These are phyloP conservation scores for Peronospora destructor DNA, from an alignment of 352 stramenopile genomes.

Conservation along the genomic window DNA sequence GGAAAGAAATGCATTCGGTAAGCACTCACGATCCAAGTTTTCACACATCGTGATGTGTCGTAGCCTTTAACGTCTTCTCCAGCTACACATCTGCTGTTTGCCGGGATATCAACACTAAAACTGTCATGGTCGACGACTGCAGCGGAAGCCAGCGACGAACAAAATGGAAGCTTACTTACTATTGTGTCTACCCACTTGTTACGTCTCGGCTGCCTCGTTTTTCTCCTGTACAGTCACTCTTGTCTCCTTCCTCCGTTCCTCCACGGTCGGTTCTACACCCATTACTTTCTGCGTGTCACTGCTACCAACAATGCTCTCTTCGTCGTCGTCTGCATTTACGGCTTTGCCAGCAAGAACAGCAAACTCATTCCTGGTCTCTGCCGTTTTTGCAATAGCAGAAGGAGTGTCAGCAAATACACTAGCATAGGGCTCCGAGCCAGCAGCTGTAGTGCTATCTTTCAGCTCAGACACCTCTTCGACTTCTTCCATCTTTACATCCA, in stretches of 20 bases:
- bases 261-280: not conserved
- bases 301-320: not conserved
- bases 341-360: not conserved
- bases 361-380: slow-evolving; percentile 1
- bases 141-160: slow-evolving; percentile 2
- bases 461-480: slow-evolving; percentile 7
- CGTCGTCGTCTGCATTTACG: not conserved
- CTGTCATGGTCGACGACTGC: not conserved
- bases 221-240: slow-evolving; percentile 14
- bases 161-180: slow-evolving; percentile 16
- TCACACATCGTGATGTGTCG: not conserved
- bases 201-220: slow-evolving; percentile 11
- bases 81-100: not conserved
- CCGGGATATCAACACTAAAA: not conserved
- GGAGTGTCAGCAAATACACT: not conserved
- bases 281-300: slow-evolving; percentile 4
- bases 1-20: too few species aligned
- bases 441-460: not conserved
- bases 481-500: slow-evolving; percentile 18
- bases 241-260: slow-evolving; percentile 6
- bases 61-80: not conserved
- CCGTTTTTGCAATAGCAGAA: not conserved
- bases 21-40: not conserved
- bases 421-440: slow-evolving; percentile 1
- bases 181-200: slow-evolving; percentile 9